Base-by-base conservation (phyloP, 495 filamentous ascomycete genomes). In the Amniculicola lignicola region DNA sequence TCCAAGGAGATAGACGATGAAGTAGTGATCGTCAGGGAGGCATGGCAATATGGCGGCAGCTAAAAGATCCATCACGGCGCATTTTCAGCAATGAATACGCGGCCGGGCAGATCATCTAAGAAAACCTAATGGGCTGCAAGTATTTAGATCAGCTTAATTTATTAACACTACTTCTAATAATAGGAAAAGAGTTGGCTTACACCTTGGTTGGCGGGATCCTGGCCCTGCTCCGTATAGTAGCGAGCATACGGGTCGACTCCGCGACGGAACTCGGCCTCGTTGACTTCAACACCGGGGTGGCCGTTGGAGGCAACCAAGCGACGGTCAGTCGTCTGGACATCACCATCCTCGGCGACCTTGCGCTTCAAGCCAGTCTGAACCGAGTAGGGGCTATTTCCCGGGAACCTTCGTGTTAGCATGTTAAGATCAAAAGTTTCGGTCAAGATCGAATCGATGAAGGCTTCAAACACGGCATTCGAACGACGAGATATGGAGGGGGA, bases 201-300 rank as follows among this genome's bases (percentile, higher is more conserved):
- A 27, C n/a, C n/a, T 15, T 22, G 41, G 15, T 27, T 27, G 9
- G 53, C n/a, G n/a, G n/a, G 29, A 18, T 56, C 25, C 24, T 59
- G 50, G 14, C 49, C 71, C 49, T 83, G 78, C 37, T 86, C 78
- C 56, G 85, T 76, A 53, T 80, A 88, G 59, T 82, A 88, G 46
- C 75, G 83, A 52, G 75, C 81, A 57, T 84, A 87, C 29, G 76
- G 72, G 44, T 79, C 76, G 62, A 86, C 84, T 12, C 84, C 84
- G 57, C 81, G 80, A 6, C 72, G 72, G 41, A 82, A 75, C 4
- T 77, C 80, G 7, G 77, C 79, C 16, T 86, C 83, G 54, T 88
- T 84, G 24, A 88, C 67, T 46, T 81, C 79, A 6, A 78, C 75
- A 10, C 73, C 70, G 1, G 78, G 68, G 52, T 77, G 76, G 3